Evolutionary conservation across 179 eudicot species (phyloP), one percentile per base, ranked within the genome.

Genomic region (Spergularia azorica): DNA sequence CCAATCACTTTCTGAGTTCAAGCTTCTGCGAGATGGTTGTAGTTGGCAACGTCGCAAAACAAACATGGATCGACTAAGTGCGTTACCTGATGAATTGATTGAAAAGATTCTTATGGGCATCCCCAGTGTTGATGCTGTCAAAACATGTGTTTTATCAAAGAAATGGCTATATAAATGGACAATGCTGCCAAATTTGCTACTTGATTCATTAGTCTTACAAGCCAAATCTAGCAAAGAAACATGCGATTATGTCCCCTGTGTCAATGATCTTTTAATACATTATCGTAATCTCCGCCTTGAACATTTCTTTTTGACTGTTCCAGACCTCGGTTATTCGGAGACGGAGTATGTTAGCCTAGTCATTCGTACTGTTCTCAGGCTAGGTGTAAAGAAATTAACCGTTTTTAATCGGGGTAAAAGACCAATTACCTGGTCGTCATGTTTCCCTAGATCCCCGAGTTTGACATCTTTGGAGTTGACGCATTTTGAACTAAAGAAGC

Each of bases 71-170:
- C 62, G 70, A 71, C 38, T 70, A 10, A 70, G 54, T 52, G 67
- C 61, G 5, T 63, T 71, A 39, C 75, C 62, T 7, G 61, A 60
- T 11, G 6, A 9, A 36, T 20, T 36, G 20, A 38, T 70, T 52
- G 75, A 77, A 13, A 56, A 13, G 39, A 77, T 77, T 48, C 50
- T 77, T 12, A 2, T 18, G 61, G n/a, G 13, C 50, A 48, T 77
- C 32, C 70, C 80, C 63, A 9, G n/a, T 2, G 18, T 52, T 43
- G 75, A 77, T 26, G 80, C 70, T 13, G 75, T 62, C 32, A 77
- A 69, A 52, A 77, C 80, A 52, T 70, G 80, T 70, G 43, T 70
- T 3, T 39, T 77, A 20, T 77, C 80, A 7, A 77, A 70, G 54
- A 14, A 12, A 13, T 77, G 75, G 76, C 73, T 20, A 67, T 61